A percentile compares a stretch with the other conserved stretches of the same genome.
Evolutionary conservation across 495 filamentous ascomycete genomes (phyloP).

Genomic region (Daldinia grandis): DNA sequence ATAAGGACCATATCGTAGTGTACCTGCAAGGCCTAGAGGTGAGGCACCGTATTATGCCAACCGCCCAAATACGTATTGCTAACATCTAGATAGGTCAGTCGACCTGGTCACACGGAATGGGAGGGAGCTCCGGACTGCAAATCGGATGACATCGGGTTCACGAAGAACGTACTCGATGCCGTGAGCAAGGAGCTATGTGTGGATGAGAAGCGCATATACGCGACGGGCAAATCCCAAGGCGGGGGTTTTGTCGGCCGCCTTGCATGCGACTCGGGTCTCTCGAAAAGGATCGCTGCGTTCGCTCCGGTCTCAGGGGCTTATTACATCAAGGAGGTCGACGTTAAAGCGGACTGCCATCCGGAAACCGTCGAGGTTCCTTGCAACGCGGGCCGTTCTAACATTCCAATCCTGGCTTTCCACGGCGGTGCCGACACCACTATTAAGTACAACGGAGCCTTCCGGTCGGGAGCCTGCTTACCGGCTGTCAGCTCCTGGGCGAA

Average conservation of each 20-base stretch:
- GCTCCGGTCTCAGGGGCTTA: constrained; percentile 57
- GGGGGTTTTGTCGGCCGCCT: constrained; percentile 64
- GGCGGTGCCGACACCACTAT: constrained; percentile 54
- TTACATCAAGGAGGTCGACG: constrained; percentile 46
- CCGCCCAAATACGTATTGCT: constrained; percentile 46
- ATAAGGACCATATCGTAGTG: constrained; percentile 56
- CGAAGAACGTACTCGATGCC: constrained; percentile 58
- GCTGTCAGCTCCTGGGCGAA: constrained; percentile 50
- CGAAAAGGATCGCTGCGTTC: constrained; percentile 54
- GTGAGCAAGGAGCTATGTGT: constrained; percentile 58
- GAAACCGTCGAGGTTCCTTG: constrained; percentile 46
- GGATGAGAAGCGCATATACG: constrained; percentile 61
- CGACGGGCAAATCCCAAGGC: constrained; percentile 68
- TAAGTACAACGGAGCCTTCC: constrained; percentile 44
- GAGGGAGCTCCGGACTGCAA: constrained; percentile 43
- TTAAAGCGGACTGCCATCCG: constrained; percentile 35
- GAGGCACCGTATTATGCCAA: constrained; percentile 27
- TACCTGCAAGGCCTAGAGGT: constrained; percentile 60
- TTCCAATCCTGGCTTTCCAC: constrained; percentile 62
- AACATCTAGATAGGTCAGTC: constrained; percentile 48
- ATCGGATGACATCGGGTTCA: constrained; percentile 45
- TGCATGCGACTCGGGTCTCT: constrained; percentile 59
- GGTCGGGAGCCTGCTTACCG: constrained; percentile 48
- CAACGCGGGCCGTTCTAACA: constrained; percentile 44
- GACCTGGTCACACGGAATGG: constrained; percentile 40